These are phyloP conservation scores for Corrigiola litoralis DNA, from an alignment of 179 eudicot genomes.

Conservation along the genomic window DNA sequence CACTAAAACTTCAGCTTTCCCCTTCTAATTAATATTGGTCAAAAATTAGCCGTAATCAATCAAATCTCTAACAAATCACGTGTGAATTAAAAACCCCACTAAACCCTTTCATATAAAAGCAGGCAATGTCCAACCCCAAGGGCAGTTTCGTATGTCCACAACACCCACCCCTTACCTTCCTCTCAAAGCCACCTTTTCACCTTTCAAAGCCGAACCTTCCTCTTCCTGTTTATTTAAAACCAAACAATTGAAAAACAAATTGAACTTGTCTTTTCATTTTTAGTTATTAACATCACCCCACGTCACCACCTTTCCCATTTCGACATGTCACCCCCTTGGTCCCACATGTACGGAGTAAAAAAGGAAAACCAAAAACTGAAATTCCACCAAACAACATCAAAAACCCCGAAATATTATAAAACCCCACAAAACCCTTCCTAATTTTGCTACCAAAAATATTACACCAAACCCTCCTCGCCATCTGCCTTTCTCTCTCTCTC, in stretches of 20 bases:
- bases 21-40: too few species aligned
- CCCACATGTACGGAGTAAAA: constrained; percentile 8
- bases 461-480: not conserved
- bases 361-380: not conserved
- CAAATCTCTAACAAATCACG: not conserved
- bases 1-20: too few species aligned
- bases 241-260: not conserved
- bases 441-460: not conserved
- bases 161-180: constrained; percentile 9
- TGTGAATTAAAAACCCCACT: not conserved
- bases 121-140: too few species aligned
- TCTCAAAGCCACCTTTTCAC: constrained; percentile 19
- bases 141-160: not conserved
- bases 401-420: constrained; percentile 8
- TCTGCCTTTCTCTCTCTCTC: not conserved
- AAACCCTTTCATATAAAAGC: too few species aligned
- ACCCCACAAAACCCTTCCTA: constrained; percentile 22
- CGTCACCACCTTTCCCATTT: constrained; percentile 7
- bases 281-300: constrained; percentile 3
- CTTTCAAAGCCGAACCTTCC: constrained; percentile 13
- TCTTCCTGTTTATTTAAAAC: not conserved
- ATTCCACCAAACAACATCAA: not conserved
- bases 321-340: constrained; percentile 11
- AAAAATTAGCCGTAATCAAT: too few species aligned
- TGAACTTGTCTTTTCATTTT: not conserved